Base-by-base conservation (phyloP, 2,329 filamentous ascomycete species). In the Anthostomella pinea region DNA sequence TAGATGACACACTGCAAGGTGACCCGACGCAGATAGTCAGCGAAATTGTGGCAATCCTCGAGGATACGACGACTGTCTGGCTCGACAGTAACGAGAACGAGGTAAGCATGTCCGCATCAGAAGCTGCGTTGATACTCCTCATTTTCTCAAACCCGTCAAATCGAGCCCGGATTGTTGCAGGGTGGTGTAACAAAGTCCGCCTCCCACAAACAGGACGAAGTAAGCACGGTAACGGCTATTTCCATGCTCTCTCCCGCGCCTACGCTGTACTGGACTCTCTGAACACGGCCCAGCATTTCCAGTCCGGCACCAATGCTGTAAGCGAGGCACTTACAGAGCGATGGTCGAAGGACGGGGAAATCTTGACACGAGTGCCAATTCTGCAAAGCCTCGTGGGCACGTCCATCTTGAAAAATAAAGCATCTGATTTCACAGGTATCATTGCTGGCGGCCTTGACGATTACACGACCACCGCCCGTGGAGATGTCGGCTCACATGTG, bases 401-500 rank as follows among this genome's bases (percentile, higher is more conserved):
- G 38, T 62, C 62, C 5, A 56, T 75, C 4, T 57, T 79, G 4
- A 59, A 53, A 23, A 55, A 66, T 18, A 63, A 67, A 26, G 57
- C 65, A 3, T 45, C 50, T 5, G 49, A 53, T 3, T 73, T 80
- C 39, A 42, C 75, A 2, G 50, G 54, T 0, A 45, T 79, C 2
- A 60, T 84, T 7, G 55, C 62, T 1, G 73, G 75, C 25, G 79
- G 83, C 0, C 64, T 98, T 18, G 84, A 91, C 48, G 90, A 98
- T 58, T 97, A 97, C 56, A 95, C 87, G 0, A 90, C 87, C 3
- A 91, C 87, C 48, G 83, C 90, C 10, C 75, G 89, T 38, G 93
- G 93, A 11, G 93, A 98, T 55, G 76, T 97, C 31, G 93, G 93
- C 5, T 95, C 90, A 0, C 77, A 90, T 34, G 85, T 95, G 4